Evolutionary conservation across 306 rosid genomes (phyloP), one percentile per base, ranked within the genome.

Genomic region (Pyrus betulifolia): DNA sequence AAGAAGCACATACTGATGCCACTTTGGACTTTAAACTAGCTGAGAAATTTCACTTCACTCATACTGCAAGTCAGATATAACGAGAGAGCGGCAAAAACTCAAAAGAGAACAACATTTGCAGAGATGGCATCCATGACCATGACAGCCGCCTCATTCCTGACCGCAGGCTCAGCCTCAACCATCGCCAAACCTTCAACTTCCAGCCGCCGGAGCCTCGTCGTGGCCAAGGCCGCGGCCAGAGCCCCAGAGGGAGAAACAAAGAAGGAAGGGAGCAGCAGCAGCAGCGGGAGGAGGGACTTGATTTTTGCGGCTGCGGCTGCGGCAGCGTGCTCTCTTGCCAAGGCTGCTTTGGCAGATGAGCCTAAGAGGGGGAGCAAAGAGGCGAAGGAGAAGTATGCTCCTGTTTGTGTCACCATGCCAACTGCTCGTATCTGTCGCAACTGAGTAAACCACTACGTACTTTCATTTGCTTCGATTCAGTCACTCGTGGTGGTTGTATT

Each of bases 341-440:
- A 84, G 83, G 77, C 62, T 10, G 88, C 91, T 1, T 62, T 85
- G 81, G 93, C 91, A 0, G 86, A 80, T 8, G 93, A 89, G 87
- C 93, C 89, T 2, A 72, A 79, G 76, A 8, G 12, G 4, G 93
- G 93, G 14, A 76, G 86, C 22, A 42, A 84, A 1, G 86, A 81
- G 31, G 91, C 93, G 33, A 88, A 86, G 87, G 70, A 84, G 81
- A 87, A 87, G 88, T 87, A 89, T 71, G 85, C 75, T 59, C 78
- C 78, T 11, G 6, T 89, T 18, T 89, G 93, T 72, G 91, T 82
- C 70, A 84, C 91, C 17, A 85, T 84, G 88, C 93, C 91, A 15
- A 87, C 93, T 65, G 93, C 93, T 46, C 85, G 90, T 65, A 76
- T 87, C 71, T 87, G 93, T 80, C 91, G 65, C 86, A 83, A 87